Base-by-base conservation (phyloP, 2,329 filamentous ascomycete genomes). In the Alternaria tenuissima region DNA sequence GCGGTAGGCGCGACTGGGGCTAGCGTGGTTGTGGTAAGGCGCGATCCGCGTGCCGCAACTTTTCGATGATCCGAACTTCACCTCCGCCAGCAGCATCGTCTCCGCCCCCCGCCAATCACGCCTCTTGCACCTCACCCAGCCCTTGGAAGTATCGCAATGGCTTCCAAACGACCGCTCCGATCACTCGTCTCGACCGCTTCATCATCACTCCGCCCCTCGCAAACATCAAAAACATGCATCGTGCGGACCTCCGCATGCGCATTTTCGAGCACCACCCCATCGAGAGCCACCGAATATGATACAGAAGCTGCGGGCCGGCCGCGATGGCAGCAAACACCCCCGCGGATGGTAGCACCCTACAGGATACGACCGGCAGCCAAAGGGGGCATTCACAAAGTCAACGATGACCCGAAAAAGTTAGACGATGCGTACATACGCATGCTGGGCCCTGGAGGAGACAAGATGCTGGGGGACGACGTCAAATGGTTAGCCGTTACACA, bases 401-500 rank as follows among this genome's bases (percentile, higher is more conserved):
- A 98, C 80, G 85, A 87, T 20, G 88, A 94, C 73, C 91, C 92
- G 9, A 84, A 82, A 66, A 84, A 84, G 73, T 83, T 99, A 56
- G 91, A 98, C 76, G 83, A 86, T 49, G 91, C 93, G 78, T 96
- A 97, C 79, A 84, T 86, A 67, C 84, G 84, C 54, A 86, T 98
- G 68, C 81, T 98, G 56, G 94, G 94, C 6, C 83, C 83, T 47
- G 88, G 86, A 46, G 92, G 91, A 58, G 87, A 91, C 68, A 87
- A 86, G 69, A 78, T 95, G 77, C 84, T 99, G 59, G 89, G 91
- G 2, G 94, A 97, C 16, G 94, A 99, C 81, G 85, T 95, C 63
- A 98, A 97, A 82, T 99, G 95, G 95, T 83, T 98, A 73, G 94
- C 94, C 30, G 88, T 99, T 57, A 99, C 95, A 67, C 95, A 98